Conservation (phyloP, 2,329 filamentous ascomycete genomes). For the Pseudohalonectria lignicola region DNA sequence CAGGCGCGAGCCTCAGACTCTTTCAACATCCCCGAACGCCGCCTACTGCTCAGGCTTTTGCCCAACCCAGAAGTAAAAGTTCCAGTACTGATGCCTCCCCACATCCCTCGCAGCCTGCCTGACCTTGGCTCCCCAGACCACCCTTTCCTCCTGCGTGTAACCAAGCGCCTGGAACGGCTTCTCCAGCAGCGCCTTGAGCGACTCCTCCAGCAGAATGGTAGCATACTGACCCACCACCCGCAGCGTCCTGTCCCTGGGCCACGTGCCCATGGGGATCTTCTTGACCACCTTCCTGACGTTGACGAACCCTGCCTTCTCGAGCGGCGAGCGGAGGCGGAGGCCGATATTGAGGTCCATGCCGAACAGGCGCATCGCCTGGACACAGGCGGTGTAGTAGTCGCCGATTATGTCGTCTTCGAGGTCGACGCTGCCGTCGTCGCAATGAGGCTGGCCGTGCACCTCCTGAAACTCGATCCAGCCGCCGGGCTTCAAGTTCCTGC, state of each 20-base stretch:
- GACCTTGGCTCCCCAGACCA: constrained; percentile 27
- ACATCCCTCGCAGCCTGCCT: constrained; percentile 8
- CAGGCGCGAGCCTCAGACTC: too few relatives aligned
- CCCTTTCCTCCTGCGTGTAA: constrained; percentile 51
- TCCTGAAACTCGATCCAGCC: constrained; percentile 41
- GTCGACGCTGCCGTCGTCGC: constrained; percentile 30
- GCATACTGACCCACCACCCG: constrained; percentile 23
- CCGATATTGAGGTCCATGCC: constrained; percentile 20
- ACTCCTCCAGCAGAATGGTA: constrained; percentile 2
- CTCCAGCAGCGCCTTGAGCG: constrained; percentile 2
- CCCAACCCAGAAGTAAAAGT: constrained; percentile 8
- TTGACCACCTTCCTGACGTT: constrained; percentile 24
- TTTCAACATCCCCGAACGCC: too few relatives aligned
- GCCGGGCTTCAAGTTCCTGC: constrained; percentile 27
- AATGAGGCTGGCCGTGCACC: constrained; percentile 24
- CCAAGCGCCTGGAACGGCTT: constrained; percentile 13
- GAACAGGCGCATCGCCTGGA: constrained; percentile 17
- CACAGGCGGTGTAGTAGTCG: constrained; percentile 14
- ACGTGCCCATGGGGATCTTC: constrained; percentile 30
- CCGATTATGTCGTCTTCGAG: constrained; percentile 24
- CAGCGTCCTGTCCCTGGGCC: constrained; percentile 31
- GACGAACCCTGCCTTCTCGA: constrained; percentile 28
- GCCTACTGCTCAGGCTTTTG: constrained; percentile 7
- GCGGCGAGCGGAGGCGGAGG: constrained; percentile 17
- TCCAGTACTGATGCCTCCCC: constrained; percentile 3